Evolutionary conservation across 2,329 filamentous ascomycete species (phyloP), one percentile per base, ranked within the genome.

Genomic region (Ophiostoma populinum): DNA sequence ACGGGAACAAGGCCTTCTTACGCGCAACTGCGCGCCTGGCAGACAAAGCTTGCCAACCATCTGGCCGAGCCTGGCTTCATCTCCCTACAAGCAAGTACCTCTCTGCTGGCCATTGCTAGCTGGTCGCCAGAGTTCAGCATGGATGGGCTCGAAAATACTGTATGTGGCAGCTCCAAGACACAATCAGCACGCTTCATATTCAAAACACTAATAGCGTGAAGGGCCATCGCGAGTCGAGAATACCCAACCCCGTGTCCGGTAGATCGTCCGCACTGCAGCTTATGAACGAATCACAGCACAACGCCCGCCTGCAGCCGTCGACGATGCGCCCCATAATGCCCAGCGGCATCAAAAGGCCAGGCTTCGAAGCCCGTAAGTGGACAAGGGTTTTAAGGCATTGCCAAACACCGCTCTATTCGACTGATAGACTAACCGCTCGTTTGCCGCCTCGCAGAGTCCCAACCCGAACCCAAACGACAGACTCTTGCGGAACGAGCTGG

Each of bases 391-490:
- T 5, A 8, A 7, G 2, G 6, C 9, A 17, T 3, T 5, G 5
- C 13, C 4, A 9, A 24, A 9, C 5, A 8, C 7, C 5, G 26
- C 33, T 22, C 6, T 8, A n/a, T n/a, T n/a, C n/a, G n/a, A n/a
- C n/a, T n/a, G n/a, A n/a, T n/a, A n/a, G n/a, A n/a, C n/a, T 34
- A 27, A 34, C 21, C 15, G 6, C 18, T 13, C 19, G 11, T 21
- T 31, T 21, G 12, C 13, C 20, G 21, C 21, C n/a, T 17, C 18
- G 3, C 20, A 35, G 70, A 62, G 34, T 44, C 55, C 16, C 61
- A 70, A 46, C 61, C 71, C 15, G 64, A 71, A 33, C 47, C 69
- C 3, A 78, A 79, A 53, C 62, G 73, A 38, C 72, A 71, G 46
- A 69, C 67, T 11, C 53, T 75, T 18, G 54, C 52, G 15, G 67